These are phyloP conservation scores for Phialophora expanda DNA, from an alignment of 2,329 filamentous ascomycete species.

Conservation along the genomic window DNA sequence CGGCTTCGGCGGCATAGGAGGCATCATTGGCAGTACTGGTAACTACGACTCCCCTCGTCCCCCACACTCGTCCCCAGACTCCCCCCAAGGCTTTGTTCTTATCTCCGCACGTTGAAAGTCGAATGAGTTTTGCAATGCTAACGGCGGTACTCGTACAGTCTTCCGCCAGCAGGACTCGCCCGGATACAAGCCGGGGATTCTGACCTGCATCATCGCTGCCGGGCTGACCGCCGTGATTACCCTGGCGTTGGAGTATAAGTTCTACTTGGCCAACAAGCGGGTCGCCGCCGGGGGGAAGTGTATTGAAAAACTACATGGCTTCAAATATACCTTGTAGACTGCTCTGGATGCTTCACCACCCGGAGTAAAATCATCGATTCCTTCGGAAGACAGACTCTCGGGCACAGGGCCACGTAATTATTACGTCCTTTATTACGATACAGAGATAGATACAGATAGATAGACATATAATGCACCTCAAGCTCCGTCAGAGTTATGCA, in stretches of 20 bases:
- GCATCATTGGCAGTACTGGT: constrained; percentile 71
- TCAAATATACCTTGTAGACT: constrained; percentile 44
- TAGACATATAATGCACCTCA: background rate
- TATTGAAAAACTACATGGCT: constrained; percentile 55
- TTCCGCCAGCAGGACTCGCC: constrained; percentile 60
- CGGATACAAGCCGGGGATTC: constrained; percentile 44
- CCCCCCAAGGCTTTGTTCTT: background rate
- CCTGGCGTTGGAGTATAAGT: constrained; percentile 26
- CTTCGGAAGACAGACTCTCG: no score
- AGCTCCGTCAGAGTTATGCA: background rate
- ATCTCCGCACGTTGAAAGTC: background rate
- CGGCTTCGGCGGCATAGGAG: constrained; percentile 75
- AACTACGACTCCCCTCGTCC: background rate
- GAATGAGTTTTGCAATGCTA: background rate
- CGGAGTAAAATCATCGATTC: no score
- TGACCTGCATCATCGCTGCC: constrained; percentile 36
- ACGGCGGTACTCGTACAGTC: constrained; percentile 43
- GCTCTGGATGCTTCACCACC: no score
- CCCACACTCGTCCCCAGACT: no score
- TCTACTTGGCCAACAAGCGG: constrained; percentile 29
- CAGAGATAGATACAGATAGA: background rate
- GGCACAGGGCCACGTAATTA: no score
- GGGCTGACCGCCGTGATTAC: constrained; percentile 28
- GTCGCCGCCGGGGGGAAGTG: constrained; percentile 51
- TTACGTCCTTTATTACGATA: background rate